Base-by-base conservation (phyloP, 2,329 filamentous ascomycete species). In the Ophiostoma ulmi region DNA sequence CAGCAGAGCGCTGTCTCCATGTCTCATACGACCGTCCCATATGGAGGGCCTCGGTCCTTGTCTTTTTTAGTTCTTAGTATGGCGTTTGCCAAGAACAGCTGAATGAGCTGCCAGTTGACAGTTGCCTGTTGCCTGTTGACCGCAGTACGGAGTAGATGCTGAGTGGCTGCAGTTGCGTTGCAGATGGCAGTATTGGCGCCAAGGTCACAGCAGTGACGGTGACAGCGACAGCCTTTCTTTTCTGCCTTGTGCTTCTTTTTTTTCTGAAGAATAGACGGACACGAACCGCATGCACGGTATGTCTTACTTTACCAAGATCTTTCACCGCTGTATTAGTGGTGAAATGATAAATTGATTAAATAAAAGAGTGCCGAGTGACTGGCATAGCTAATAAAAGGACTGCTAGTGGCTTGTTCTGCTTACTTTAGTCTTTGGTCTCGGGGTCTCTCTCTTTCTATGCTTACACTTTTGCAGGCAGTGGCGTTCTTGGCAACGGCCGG, bases 401-500 rank as follows among this genome's bases (percentile, higher is more conserved):
- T 58, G 22, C 11, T 1, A 31, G n/a, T 58, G 20, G 52, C 31
- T 11, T 44, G 31, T 31, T 31, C 31, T 31, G 31, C 31, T 31
- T 31, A 31, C 31, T 31, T 31, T 31, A 3, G 31, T 31, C 31
- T 31, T 31, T 31, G 31, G 31, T 31, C 31, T 4, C 31, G 31
- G 31, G 31, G 31, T 31, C 4, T 31, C 31, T 31, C 31, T 31
- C 31, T 31, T 4, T 31, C 31, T 31, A 31, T 31, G 31, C 31
- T 31, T 31, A 31, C 31, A 31, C 31, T 31, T 31, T 31, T 31
- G 31, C 31, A 3, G 44, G 14, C 52, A 17, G n/a, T 26, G 52
- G 52, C 44, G 52, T 26, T 58, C 52, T 58, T 58, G 52, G 52
- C 52, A 58, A 58, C 52, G 52, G 52, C 22, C 52, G 52, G 52